Percentiles rank a stretch among this genome's conserved stretches.
Conservation (phyloP, 2,329 filamentous ascomycete species). For the Ophidiomyces ophidiicola region DNA sequence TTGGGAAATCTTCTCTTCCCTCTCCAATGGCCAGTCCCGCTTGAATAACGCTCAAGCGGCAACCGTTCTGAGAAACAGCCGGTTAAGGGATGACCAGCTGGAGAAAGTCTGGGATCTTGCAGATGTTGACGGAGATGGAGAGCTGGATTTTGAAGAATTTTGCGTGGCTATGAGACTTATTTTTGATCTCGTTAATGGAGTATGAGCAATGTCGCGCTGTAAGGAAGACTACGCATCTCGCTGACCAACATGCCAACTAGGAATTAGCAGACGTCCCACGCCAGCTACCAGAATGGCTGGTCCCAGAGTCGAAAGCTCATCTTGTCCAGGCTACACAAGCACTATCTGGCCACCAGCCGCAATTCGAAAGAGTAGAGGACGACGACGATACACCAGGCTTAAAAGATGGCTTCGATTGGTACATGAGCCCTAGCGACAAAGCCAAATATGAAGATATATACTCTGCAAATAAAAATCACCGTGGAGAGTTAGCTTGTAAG, state of each 20-base stretch:
- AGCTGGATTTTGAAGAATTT: constrained; percentile 98
- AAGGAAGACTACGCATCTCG: constrained; percentile 9
- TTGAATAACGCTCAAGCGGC: constrained; percentile 59
- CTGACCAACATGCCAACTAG: constrained; percentile 34
- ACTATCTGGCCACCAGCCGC: constrained; percentile 62
- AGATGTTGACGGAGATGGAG: constrained; percentile 93
- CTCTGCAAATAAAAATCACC: constrained; percentile 74
- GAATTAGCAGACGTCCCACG: constrained; percentile 83
- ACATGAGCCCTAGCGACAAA: constrained; percentile 89
- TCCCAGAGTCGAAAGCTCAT: constrained; percentile 88
- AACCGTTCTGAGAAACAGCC: constrained; percentile 60
- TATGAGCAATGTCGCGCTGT: constrained; percentile 33
- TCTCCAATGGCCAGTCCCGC: constrained; percentile 51
- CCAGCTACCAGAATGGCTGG: constrained; percentile 83
- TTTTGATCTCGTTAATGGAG: constrained; percentile 92
- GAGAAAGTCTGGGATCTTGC: constrained; percentile 95
- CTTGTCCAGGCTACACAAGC: constrained; percentile 73
- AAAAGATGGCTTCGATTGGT: constrained; percentile 98
- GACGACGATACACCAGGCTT: constrained; percentile 69
- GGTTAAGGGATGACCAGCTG: constrained; percentile 68
- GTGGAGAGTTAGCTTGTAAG: constrained; percentile 71
- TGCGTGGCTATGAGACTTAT: constrained; percentile 98
- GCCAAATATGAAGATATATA: constrained; percentile 96
- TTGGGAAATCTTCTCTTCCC: constrained; percentile 66
- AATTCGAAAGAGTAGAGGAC: constrained; percentile 72